Percentiles rank a stretch among this genome's conserved stretches.
Evolutionary conservation across 2,329 filamentous ascomycete genomes (phyloP).

Genomic region (Emmonsiellopsis sp.): DNA sequence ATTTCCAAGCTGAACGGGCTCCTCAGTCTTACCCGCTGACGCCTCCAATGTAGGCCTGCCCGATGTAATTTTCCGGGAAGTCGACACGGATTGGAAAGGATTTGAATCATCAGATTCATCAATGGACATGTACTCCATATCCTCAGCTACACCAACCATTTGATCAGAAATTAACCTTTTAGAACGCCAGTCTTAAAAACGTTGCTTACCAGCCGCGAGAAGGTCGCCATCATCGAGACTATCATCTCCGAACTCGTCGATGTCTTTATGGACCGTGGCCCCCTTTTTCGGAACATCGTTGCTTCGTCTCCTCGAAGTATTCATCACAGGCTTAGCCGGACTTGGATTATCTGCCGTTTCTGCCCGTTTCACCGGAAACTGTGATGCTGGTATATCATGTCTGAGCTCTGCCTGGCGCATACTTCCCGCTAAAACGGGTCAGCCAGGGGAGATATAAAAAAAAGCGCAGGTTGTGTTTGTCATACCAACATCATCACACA

Average conservation of each 20-base stretch:
- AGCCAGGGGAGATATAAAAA: not conserved
- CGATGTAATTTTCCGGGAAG: constrained; percentile 6
- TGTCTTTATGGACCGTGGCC: constrained; percentile 7
- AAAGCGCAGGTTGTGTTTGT: not conserved
- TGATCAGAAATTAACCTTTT: not conserved
- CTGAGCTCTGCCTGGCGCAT: constrained; percentile 43
- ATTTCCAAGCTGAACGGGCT: constrained; percentile 51
- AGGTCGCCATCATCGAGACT: constrained; percentile 45
- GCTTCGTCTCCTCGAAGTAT: constrained; percentile 11
- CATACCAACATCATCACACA: constrained; percentile 74
- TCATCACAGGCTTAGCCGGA: constrained; percentile 1
- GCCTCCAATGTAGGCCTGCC: constrained; percentile 6
- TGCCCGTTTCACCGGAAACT: constrained; percentile 29
- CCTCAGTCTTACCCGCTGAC: constrained; percentile 13
- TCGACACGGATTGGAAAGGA: not conserved
- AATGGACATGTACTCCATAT: constrained; percentile 16
- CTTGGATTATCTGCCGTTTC: not conserved
- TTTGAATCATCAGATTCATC: not conserved
- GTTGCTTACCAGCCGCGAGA: constrained; percentile 29
- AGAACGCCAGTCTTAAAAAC: not conserved
- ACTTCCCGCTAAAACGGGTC: constrained; percentile 43
- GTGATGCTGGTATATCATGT: constrained; percentile 37
- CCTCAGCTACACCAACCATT: constrained; percentile 6
- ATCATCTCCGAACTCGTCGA: constrained; percentile 46
- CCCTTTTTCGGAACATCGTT: constrained; percentile 13